These are phyloP conservation scores for Apiospora sp. DNA, from an alignment of 2,329 filamentous ascomycete genomes.

Conservation along the genomic window DNA sequence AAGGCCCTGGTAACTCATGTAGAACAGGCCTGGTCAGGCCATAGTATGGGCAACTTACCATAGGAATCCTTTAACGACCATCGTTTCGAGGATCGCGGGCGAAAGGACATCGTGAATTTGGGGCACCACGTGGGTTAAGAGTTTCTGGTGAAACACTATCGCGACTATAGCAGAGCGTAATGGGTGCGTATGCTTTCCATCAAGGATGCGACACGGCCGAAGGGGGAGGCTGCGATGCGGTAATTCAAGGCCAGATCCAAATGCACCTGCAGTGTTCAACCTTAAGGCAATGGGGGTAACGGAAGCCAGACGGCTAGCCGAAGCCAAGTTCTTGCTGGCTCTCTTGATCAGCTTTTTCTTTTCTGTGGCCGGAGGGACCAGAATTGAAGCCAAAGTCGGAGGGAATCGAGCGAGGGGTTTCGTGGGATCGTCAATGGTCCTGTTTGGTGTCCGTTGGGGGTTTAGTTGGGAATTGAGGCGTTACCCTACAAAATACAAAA, in stretches of 20 bases:
- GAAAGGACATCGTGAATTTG: constrained; percentile 35
- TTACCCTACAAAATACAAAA: neutral
- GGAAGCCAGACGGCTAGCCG: neutral
- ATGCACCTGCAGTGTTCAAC: neutral
- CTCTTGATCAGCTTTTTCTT: neutral
- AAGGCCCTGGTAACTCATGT: neutral
- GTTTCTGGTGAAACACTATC: constrained; percentile 14
- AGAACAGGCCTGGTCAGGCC: neutral
- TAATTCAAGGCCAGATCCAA: neutral
- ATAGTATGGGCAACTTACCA: constrained; percentile 33
- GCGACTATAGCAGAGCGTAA: constrained; percentile 9
- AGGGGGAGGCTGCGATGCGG: neutral
- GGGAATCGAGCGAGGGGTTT: neutral
- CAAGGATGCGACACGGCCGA: neutral
- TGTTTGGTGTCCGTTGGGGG: neutral
- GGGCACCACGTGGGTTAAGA: neutral
- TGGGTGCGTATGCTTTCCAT: neutral
- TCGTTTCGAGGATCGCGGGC: constrained; percentile 36
- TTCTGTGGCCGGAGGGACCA: neutral
- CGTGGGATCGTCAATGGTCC: neutral
- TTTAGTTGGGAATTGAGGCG: too few relatives aligned
- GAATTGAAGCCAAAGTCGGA: neutral
- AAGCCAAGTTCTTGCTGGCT: neutral
- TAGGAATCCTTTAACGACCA: constrained; percentile 46
- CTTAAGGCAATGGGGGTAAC: neutral